phyloP scores from a whole-genome alignment of 768 basidiomycete species.

The Chalciporus sphaerocephalus region DNA sequence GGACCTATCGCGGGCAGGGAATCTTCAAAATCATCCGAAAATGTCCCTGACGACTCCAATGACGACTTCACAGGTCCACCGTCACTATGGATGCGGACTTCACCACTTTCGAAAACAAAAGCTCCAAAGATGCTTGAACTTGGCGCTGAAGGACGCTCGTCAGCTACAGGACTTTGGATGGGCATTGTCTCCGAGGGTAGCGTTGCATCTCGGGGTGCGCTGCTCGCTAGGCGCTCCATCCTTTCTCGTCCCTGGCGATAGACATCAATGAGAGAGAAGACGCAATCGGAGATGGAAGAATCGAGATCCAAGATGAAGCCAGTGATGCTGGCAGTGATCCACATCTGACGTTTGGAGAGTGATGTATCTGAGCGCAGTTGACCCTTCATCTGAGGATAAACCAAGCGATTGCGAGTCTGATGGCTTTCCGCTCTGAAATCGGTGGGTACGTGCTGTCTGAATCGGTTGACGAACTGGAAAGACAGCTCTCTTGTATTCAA shows the following conservation, averaged over 20 bases:
- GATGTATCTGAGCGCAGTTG: constrained; percentile 57
- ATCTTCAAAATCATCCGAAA: constrained; percentile 48
- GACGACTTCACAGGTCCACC: constrained; percentile 38
- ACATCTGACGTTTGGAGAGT: constrained; percentile 47
- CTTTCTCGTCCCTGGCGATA: constrained; percentile 79
- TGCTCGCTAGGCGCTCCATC: constrained; percentile 61
- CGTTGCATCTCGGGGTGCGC: constrained; percentile 38
- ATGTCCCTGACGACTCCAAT: constrained; percentile 33
- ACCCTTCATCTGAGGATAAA: constrained; percentile 80
- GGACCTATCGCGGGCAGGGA: constrained; percentile 44
- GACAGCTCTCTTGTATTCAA: constrained; percentile 68
- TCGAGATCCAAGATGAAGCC: constrained; percentile 86
- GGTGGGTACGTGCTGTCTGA: constrained; percentile 64
- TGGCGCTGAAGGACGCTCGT: constrained; percentile 30
- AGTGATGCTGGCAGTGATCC: constrained; percentile 66
- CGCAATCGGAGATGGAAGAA: constrained; percentile 69
- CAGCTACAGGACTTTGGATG: constrained; percentile 2
- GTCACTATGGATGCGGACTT: constrained; percentile 67
- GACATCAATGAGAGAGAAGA: constrained; percentile 81
- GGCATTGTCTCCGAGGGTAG: constrained; percentile 6
- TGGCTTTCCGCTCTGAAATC: constrained; percentile 74
- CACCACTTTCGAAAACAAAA: constrained; percentile 79
- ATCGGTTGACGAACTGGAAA: constrained; percentile 84
- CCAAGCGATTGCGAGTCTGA: constrained; percentile 61
- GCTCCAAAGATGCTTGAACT: constrained; percentile 62